phyloP scores from a whole-genome alignment of 2,329 filamentous ascomycete species.

The Dactylonectria macrodidyma region DNA sequence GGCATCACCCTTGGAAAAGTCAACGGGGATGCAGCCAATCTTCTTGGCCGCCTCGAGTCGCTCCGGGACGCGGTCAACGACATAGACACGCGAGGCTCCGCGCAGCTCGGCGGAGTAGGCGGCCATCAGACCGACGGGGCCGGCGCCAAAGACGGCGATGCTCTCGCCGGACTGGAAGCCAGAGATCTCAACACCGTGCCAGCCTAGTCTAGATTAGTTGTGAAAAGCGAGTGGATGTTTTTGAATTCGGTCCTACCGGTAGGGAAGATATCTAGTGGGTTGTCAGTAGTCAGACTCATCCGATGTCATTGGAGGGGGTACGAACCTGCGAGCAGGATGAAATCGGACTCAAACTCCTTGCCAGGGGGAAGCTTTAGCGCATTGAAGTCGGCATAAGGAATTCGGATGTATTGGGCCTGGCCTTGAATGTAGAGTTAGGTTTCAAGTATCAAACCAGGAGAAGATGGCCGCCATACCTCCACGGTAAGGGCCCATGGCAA shows the following conservation, averaged over 20 bases:
- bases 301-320: no score
- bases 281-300: constrained; percentile 10
- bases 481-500: constrained; percentile 70
- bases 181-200: constrained; percentile 70
- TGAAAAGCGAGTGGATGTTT: no score
- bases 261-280: constrained; percentile 50
- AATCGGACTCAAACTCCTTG: constrained; percentile 73
- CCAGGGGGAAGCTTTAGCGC: constrained; percentile 73
- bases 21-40: constrained; percentile 73
- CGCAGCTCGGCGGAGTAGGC: constrained; percentile 74
- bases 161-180: constrained; percentile 73
- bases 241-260: no score
- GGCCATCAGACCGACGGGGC: constrained; percentile 77
- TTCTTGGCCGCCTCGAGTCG: constrained; percentile 71
- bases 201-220: constrained; percentile 53
- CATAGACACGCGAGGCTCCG: constrained; percentile 73
- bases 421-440: constrained; percentile 47
- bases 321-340: constrained; percentile 62
- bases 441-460: not conserved
- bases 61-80: constrained; percentile 74
- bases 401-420: constrained; percentile 75
- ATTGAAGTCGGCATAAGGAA: constrained; percentile 79
- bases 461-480: constrained; percentile 46
- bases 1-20: constrained; percentile 72
- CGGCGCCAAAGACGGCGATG: constrained; percentile 76